Conservation (phyloP, 2,329 filamentous ascomycete genomes). For the Neoarthrinium moseri region DNA sequence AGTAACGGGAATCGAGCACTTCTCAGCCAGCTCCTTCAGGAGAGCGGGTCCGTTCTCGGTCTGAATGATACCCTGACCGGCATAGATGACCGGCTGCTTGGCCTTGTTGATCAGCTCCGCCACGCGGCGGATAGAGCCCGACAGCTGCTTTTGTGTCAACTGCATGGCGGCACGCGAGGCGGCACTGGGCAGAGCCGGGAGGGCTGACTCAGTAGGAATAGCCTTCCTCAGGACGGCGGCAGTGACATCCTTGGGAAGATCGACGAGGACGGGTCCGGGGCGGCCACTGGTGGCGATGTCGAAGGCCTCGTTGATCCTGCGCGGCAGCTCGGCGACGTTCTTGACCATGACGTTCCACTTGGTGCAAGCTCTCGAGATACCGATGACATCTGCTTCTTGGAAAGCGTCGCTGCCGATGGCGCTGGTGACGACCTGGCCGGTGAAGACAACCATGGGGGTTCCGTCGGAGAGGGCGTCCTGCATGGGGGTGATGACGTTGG, state of each 20-base stretch:
- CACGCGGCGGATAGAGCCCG: constrained; percentile 71
- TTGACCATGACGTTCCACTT: constrained; percentile 99
- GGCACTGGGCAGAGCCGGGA: constrained; percentile 81
- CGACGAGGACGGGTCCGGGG: constrained; percentile 91
- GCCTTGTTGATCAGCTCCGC: constrained; percentile 81
- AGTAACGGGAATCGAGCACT: constrained; percentile 88
- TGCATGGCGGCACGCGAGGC: constrained; percentile 81
- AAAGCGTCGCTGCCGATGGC: constrained; percentile 95
- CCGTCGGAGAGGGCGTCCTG: constrained; percentile 95
- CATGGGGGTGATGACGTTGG: constrained; percentile 95
- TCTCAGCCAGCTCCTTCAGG: constrained; percentile 84
- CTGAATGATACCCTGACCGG: constrained; percentile 84
- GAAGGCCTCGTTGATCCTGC: constrained; percentile 95
- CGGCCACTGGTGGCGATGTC: constrained; percentile 95
- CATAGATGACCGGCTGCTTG: constrained; percentile 94
- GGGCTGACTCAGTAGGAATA: constrained; percentile 72
- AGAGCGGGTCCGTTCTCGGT: constrained; percentile 75
- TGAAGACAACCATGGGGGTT: constrained; percentile 94
- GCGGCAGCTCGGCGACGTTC: constrained; percentile 87
- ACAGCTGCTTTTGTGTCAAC: constrained; percentile 68
- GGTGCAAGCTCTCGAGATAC: constrained; percentile 91
- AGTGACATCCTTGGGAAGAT: constrained; percentile 95
- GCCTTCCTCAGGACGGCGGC: constrained; percentile 78
- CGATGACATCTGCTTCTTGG: constrained; percentile 92
- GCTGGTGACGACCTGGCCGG: constrained; percentile 84